Conservation (phyloP, 176 grass and related monocot genomes). For the Oryza meridionalis region DNA sequence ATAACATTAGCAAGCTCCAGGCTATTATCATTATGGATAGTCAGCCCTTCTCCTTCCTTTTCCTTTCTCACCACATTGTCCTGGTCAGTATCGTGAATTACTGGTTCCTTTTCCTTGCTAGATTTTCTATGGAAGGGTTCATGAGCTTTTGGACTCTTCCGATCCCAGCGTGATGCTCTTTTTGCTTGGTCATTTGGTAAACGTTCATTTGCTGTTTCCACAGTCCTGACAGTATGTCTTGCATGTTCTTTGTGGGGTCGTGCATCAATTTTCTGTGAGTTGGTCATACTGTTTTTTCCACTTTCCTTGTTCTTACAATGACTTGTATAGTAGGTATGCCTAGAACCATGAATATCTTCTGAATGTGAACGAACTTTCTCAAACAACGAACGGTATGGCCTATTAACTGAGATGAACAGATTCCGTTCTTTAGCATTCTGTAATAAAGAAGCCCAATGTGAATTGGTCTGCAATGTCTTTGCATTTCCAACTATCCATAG, state of each 20-base stretch:
- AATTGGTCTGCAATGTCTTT: constrained; percentile 75
- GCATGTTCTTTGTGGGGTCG: constrained; percentile 30
- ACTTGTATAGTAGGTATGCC: constrained; percentile 23
- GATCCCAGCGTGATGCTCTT: constrained; percentile 38
- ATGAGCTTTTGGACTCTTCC: constrained; percentile 34
- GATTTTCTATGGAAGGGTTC: constrained; percentile 17
- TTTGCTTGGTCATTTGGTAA: constrained; percentile 13
- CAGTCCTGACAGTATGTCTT: constrained; percentile 29
- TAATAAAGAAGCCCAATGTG: constrained; percentile 81
- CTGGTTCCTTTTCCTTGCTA: constrained; percentile 27
- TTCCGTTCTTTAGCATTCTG: constrained; percentile 77
- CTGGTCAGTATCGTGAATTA: constrained; percentile 36
- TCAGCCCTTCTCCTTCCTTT: constrained; percentile 10
- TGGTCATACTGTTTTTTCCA: constrained; percentile 26
- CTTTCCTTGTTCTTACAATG: constrained; percentile 43
- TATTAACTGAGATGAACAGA: constrained; percentile 63
- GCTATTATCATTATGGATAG: constrained; percentile 26
- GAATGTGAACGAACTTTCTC: constrained; percentile 40
- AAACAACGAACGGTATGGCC: constrained; percentile 71
- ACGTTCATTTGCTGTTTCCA: constrained; percentile 34
- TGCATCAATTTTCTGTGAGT: constrained; percentile 14
- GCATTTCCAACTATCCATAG: constrained; percentile 95
- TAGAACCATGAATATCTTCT: constrained; percentile 21
- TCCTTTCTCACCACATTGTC: constrained; percentile 29
- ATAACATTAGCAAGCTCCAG: constrained; percentile 23